Evolutionary conservation across 2,329 filamentous ascomycete species (phyloP).

Genomic region (Pleomassaria siparia): DNA sequence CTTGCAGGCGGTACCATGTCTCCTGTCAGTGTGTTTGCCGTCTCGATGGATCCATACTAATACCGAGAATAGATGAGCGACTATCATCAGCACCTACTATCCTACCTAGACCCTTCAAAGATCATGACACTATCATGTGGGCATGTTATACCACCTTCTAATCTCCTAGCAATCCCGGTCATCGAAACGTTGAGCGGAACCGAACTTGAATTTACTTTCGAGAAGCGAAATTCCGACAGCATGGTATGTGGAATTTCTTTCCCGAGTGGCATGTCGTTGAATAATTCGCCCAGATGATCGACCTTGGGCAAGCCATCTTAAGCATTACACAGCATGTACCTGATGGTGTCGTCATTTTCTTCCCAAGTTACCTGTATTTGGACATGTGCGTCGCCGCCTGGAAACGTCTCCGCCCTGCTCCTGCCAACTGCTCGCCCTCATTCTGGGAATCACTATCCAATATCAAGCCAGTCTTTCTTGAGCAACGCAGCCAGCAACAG

Average conservation of each 20-base stretch:
- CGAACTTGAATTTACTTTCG: constrained; percentile 85
- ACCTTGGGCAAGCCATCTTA: constrained; percentile 73
- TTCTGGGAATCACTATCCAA: constrained; percentile 59
- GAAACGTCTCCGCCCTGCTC: constrained; percentile 31
- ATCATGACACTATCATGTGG: constrained; percentile 87
- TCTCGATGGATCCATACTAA: constrained; percentile 7
- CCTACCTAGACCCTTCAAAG: constrained; percentile 63
- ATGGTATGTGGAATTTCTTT: constrained; percentile 52
- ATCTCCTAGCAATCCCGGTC: constrained; percentile 77
- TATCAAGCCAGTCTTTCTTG: constrained; percentile 57
- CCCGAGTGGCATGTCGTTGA: background rate
- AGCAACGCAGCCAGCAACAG: constrained; percentile 33
- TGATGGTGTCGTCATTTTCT: constrained; percentile 91
- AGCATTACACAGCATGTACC: constrained; percentile 74
- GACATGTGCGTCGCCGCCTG: constrained; percentile 62
- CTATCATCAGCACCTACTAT: constrained; percentile 83
- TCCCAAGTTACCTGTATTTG: constrained; percentile 91
- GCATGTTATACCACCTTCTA: constrained; percentile 84
- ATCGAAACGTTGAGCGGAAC: constrained; percentile 49
- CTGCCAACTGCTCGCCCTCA: constrained; percentile 8
- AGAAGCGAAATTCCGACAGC: constrained; percentile 66
- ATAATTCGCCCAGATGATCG: constrained; percentile 53
- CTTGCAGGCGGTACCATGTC: constrained; percentile 97
- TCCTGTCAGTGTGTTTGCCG: constrained; percentile 55
- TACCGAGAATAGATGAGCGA: constrained; percentile 67